Base-by-base conservation (phyloP, 805 yeast species). In the Suhomyces prunicola region DNA sequence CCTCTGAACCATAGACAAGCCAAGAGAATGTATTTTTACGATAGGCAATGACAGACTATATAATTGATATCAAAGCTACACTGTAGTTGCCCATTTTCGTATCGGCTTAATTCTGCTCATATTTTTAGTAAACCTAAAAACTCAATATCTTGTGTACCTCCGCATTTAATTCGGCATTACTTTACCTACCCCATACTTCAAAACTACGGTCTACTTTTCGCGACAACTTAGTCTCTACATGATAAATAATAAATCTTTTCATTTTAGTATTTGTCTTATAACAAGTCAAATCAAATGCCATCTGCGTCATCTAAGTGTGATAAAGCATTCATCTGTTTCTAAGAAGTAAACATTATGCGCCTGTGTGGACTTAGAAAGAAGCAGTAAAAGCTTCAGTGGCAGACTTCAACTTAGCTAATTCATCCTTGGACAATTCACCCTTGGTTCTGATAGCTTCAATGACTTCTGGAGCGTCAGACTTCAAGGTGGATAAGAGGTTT, bases 381-480 rank as follows among this genome's bases (percentile, higher is more conserved):
- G 96, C 87, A 74, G 87, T 85, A 78, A 94, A 94, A 69, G 92
- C 80, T 82, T 90, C 93, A 68, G 98, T 88, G 69, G 91, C 96
- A 72, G 87, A 63, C 85, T 87, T 92, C 81, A 94, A 87, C 78
- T 86, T 82, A 58, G 81, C 94, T 77, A 96, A 84, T 72, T 82
- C 78, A 71, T 91, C 97, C 73, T 88, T 83, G 66, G 96, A 80
- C 70, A 94, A 85, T 80, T 87, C 88, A 83, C 99, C 99, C 79
- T 85, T 82, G 69, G 80, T 84, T 80, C 84, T 87, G 77, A 94
- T 90, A 66, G 94, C 87, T 50, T 84, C 84, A 68, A 93, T 79
- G 77, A 96, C 80, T 60, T 83, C 93, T 65, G 87, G 67, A 79
- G 91, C 93, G 82, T 89, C 90, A 65, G 97, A 77, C 82, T 90